Evolutionary conservation across 2,329 filamentous ascomycete genomes (phyloP).

Genomic region (Scolecobasidium constrictum): DNA sequence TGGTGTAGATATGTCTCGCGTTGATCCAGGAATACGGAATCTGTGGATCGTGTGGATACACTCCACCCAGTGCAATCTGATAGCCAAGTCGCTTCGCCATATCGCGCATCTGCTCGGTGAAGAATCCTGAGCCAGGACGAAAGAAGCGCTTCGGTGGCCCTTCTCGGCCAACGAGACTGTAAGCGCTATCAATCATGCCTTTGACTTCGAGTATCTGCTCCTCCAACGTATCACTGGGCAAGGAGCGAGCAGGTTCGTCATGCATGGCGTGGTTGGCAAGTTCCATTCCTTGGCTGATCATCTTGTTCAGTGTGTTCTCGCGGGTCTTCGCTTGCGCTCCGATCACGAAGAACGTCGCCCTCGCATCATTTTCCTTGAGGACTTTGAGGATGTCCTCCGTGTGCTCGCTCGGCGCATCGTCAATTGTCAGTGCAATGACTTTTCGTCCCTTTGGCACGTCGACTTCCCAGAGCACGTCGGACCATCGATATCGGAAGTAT

Average conservation of each 20-base stretch:
- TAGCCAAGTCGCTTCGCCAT: constrained; percentile 53
- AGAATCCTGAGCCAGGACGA: constrained; percentile 76
- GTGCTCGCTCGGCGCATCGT: constrained; percentile 69
- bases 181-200: constrained; percentile 45
- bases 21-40: constrained; percentile 60
- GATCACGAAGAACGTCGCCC: constrained; percentile 83
- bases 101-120: constrained; percentile 57
- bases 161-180: constrained; percentile 23
- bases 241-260: constrained; percentile 61
- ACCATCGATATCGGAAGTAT: constrained; percentile 61
- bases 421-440: constrained; percentile 72
- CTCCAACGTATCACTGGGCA: constrained; percentile 49
- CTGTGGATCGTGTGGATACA: constrained; percentile 90
- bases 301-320: constrained; percentile 35
- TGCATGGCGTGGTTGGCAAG: constrained; percentile 84
- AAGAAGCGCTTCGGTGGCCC: constrained; percentile 53
- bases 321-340: constrained; percentile 58
- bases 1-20: constrained; percentile 68
- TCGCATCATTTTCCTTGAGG: constrained; percentile 53
- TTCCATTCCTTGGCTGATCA: constrained; percentile 44
- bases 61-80: constrained; percentile 64
- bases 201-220: constrained; percentile 57
- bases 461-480: constrained; percentile 69
- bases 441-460: constrained; percentile 39
- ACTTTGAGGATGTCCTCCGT: constrained; percentile 60